Evolutionary conservation across 164 flowering plant species (phyloP), one percentile per base, ranked within the genome.

Genomic region (Magnolia sinica): DNA sequence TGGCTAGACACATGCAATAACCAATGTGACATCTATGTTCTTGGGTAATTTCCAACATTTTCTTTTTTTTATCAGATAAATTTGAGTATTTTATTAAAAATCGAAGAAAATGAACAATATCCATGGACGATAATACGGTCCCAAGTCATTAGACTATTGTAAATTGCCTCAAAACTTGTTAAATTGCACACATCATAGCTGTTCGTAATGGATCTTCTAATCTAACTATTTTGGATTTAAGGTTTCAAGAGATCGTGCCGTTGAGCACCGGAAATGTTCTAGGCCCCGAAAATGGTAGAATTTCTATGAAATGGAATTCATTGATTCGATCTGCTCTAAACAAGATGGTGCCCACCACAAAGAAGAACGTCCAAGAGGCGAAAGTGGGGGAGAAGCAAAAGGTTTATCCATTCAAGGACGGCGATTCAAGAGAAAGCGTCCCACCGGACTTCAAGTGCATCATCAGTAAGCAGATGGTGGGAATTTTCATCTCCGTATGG

Each of bases 201-300:
- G 45, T 37, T 37, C 45, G 45, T 37, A 37, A 37, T 37, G 45
- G 45, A 37, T 37, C 5, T 37, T 37, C 45, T 37, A 37, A 37
- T 37, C 45, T 37, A 37, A 58, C 13, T 65, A 8, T 65, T 20
- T 65, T 65, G 22, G 68, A 29, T 70, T 78, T 19, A 81, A 92
- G 97, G 85, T 92, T 92, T 76, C 97, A 92, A 81, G 97, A 92
- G 81, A 82, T 89, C 18, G 94, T 92, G 64, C 92, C 94, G 27
- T 83, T 92, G 8, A 84, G 75, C 67, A 88, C 91, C 2, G 80
- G 84, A 5, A 90, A 88, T 74, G 85, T 92, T 76, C 83, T 92
- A 37, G 92, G 91, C 51, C 77, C 85, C 0, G 90, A 88, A 64
- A 88, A 89, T 50, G 84, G 72, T 18, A 82, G 82, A 66, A 79